Evolutionary conservation across 2,329 filamentous ascomycete genomes (phyloP), one percentile per base, ranked within the genome.

Genomic region (Mycocentrospora acerina): DNA sequence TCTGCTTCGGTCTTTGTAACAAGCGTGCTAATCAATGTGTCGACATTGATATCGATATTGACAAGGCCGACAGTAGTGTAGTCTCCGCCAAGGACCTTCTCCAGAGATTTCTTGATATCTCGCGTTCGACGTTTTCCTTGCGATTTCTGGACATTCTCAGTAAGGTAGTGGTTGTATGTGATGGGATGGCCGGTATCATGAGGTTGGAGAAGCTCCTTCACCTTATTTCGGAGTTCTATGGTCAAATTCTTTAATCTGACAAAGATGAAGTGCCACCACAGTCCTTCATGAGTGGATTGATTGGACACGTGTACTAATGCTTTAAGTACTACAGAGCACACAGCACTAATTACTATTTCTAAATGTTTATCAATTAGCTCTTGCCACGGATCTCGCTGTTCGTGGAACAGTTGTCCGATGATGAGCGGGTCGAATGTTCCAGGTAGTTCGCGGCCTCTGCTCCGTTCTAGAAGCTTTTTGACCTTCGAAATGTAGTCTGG

Each of bases 81-180:
- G 17, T 48, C 40, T 8, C 0, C 28, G 0, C 53, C 49, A 33
- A 51, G 24, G 13, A 46, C 25, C 1, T 26, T 13, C 28, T 46
- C 36, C 7, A 61, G n/a, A 12, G 41, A 37, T 7, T 42, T 40
- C 24, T 47, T 43, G 12, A 58, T 34, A 13, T 48, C 48, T 2
- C 28, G 37, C 3, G 33, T 26, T 2, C 35, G 53, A 7, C 55
- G 40, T 26, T 36, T 34, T 10, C 31, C 26, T 30, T 61, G 52
- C 8, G 46, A 42, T 31, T 63, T 64, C 47, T 69, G 61, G 3
- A 71, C 55, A 11, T 44, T 63, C 12, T 60, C 59, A 4, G 62
- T 64, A 24, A 67, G 57, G n/a, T 61, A 59, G 26, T 67, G 66
- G 27, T 70, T 67, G 46, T 69, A 70, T 0, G 64, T 70, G 28